phyloP scores from a whole-genome alignment of 306 rosid species.

The Corylus avellana region DNA sequence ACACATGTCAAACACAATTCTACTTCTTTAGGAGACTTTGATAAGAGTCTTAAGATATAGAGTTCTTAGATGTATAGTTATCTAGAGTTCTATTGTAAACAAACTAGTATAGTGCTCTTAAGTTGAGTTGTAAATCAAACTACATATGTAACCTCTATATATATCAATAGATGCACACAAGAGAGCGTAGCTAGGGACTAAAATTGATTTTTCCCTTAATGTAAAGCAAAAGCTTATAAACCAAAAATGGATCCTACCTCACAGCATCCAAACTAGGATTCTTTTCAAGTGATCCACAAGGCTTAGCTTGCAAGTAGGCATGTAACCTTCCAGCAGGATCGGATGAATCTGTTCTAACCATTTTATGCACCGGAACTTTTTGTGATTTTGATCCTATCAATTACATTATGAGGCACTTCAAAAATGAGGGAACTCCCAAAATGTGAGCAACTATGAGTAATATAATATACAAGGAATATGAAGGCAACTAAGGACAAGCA shows the following conservation, averaged over 20 bases:
- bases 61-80: no score
- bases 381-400: slow-evolving; percentile 60
- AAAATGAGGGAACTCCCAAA: neutral
- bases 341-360: slow-evolving; percentile 85
- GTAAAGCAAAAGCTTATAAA: slow-evolving; percentile 16
- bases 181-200: no score
- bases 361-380: slow-evolving; percentile 81
- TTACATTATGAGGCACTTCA: slow-evolving; percentile 14
- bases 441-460: neutral
- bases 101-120: no score
- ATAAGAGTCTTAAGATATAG: no score
- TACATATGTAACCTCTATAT: no score
- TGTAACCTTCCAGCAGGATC: slow-evolving; percentile 93
- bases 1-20: no score
- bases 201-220: neutral
- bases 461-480: slow-evolving; percentile 10
- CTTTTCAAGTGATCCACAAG: slow-evolving; percentile 44
- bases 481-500: slow-evolving; percentile 26
- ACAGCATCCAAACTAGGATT: slow-evolving; percentile 63
- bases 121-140: no score
- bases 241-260: slow-evolving; percentile 52
- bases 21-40: no score
- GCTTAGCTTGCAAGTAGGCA: slow-evolving; percentile 60
- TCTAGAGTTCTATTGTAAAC: no score
- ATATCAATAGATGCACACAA: no score